Conservation (phyloP, 2,329 filamentous ascomycete genomes). For the Harringtonia aguacate region DNA sequence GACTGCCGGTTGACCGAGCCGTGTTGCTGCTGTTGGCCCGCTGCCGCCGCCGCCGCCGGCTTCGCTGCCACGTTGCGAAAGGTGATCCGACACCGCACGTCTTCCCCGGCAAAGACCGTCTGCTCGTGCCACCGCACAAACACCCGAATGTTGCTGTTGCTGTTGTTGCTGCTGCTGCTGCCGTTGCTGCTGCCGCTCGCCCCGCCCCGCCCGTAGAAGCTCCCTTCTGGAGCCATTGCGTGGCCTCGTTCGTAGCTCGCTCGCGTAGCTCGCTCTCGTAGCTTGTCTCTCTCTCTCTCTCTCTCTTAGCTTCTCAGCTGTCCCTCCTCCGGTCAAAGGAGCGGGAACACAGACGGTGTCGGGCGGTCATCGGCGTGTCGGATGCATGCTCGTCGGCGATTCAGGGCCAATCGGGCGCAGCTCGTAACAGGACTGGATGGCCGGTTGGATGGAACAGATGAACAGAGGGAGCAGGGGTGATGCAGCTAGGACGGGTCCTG, state of each 20-base stretch:
- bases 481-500: too few relatives aligned
- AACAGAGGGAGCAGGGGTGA: too few relatives aligned
- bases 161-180: neutral
- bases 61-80: slow-evolving; percentile 69
- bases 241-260: too few relatives aligned
- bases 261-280: neutral
- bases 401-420: too few relatives aligned
- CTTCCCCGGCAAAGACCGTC: slow-evolving; percentile 92
- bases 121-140: slow-evolving; percentile 92
- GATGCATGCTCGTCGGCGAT: slow-evolving; percentile 1
- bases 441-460: too few relatives aligned
- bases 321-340: neutral
- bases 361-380: slow-evolving; percentile 7
- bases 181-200: neutral
- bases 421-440: too few relatives aligned
- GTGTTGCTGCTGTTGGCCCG: slow-evolving; percentile 15
- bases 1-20: neutral
- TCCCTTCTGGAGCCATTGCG: slow-evolving; percentile 7
- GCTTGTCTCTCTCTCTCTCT: too few relatives aligned
- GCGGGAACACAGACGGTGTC: neutral
- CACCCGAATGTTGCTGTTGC: slow-evolving; percentile 68
- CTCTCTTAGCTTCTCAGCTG: neutral
- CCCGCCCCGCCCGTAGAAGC: neutral
- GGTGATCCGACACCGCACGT: slow-evolving; percentile 89
- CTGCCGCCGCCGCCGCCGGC: slow-evolving; percentile 4